These are phyloP conservation scores for Excoecaria cochinchinensis DNA, from an alignment of 345 rosid species.

Conservation along the genomic window DNA sequence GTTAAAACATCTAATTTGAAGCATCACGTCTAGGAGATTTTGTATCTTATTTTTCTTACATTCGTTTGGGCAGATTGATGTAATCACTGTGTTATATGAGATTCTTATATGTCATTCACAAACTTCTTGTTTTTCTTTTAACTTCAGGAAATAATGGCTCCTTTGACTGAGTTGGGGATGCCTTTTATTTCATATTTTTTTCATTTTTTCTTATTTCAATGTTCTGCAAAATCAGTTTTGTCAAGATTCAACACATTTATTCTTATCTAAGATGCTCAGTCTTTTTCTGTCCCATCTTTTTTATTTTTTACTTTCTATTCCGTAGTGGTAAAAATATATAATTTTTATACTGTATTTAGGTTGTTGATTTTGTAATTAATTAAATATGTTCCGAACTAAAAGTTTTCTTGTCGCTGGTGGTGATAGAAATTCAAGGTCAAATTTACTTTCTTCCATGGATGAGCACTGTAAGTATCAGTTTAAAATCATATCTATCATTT, in stretches of 20 bases:
- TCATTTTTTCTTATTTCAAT: neutral
- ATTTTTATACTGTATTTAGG: neutral
- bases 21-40: neutral
- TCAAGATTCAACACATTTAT: too few species aligned
- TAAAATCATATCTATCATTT: neutral
- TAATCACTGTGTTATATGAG: neutral
- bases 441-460: neutral
- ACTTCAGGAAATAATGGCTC: neutral
- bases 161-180: neutral
- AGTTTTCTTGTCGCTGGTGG: neutral
- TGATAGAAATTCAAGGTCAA: neutral
- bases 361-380: neutral
- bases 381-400: neutral
- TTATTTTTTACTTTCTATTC: neutral
- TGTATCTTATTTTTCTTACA: neutral
- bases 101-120: neutral
- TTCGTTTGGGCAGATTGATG: neutral
- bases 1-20: neutral
- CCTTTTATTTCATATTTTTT: neutral
- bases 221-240: neutral
- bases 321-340: neutral
- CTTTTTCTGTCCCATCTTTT: too few species aligned
- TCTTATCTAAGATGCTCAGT: too few species aligned
- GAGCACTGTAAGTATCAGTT: too few species aligned
- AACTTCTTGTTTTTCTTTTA: neutral